These are phyloP conservation scores for Arthrobotrys sinensis DNA, from an alignment of 2,329 filamentous ascomycete species.

Conservation along the genomic window DNA sequence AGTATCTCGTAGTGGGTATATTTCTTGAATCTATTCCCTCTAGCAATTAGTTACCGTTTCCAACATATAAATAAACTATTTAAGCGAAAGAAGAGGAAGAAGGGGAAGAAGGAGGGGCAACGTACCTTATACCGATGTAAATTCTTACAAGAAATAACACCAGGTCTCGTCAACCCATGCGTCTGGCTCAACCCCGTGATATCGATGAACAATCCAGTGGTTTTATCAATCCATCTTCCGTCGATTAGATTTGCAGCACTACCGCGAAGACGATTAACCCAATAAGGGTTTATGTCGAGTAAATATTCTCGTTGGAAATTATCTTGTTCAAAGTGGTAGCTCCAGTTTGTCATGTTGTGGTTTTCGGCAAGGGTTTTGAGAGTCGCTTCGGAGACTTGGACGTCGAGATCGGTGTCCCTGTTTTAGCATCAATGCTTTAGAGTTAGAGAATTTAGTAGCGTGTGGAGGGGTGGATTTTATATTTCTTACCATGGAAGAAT, in stretches of 20 bases:
- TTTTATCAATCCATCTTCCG: slow-evolving; percentile 83
- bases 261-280: slow-evolving; percentile 74
- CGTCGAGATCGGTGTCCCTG: slow-evolving; percentile 77
- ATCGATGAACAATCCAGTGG: slow-evolving; percentile 85
- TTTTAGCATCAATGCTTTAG: background rate
- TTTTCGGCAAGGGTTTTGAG: slow-evolving; percentile 76
- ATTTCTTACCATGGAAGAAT: slow-evolving; percentile 62
- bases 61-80: no score
- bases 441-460: background rate
- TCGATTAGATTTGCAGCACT: slow-evolving; percentile 86
- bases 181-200: slow-evolving; percentile 83
- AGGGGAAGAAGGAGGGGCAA: background rate
- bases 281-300: slow-evolving; percentile 83
- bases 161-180: slow-evolving; percentile 74
- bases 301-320: slow-evolving; percentile 74
- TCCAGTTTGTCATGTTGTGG: slow-evolving; percentile 78
- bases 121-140: slow-evolving; percentile 76
- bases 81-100: slow-evolving; percentile 8
- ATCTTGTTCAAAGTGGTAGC: slow-evolving; percentile 68
- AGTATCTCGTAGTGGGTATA: slow-evolving; percentile 82
- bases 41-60: no score
- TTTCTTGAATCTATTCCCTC: slow-evolving; percentile 72
- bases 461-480: background rate
- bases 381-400: slow-evolving; percentile 80
- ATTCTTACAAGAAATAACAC: slow-evolving; percentile 85